Conservation (phyloP, 768 basidiomycete species). For the Galerina marginata region DNA sequence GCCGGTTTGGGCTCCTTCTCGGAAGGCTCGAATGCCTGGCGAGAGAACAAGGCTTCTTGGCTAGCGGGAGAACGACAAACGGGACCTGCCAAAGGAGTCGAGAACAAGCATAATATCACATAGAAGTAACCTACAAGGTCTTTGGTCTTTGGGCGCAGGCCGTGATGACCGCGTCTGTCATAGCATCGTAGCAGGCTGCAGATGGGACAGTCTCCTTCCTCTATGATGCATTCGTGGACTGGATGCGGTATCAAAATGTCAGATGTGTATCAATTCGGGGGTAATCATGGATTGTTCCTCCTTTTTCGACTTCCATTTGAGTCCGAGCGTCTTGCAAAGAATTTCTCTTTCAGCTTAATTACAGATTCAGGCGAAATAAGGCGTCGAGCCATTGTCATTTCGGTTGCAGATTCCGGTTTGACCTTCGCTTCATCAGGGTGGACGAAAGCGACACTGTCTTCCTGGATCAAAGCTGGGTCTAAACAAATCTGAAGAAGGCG, state of each 20-base stretch:
- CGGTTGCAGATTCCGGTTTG: slow-evolving; percentile 39
- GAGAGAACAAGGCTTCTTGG: slow-evolving; percentile 53
- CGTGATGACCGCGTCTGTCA: slow-evolving; percentile 60
- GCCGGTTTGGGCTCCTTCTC: slow-evolving; percentile 44
- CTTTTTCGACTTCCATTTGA: slow-evolving; percentile 59
- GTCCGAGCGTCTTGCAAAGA: slow-evolving; percentile 45
- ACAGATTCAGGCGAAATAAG: slow-evolving; percentile 56
- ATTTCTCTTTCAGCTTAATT: slow-evolving; percentile 48
- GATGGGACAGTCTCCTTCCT: slow-evolving; percentile 70
- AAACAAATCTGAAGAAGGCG: slow-evolving; percentile 72
- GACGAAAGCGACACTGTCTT: slow-evolving; percentile 53
- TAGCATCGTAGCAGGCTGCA: slow-evolving; percentile 65
- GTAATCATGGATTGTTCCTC: slow-evolving; percentile 35
- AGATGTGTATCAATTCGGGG: background rate
- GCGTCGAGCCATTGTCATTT: slow-evolving; percentile 50
- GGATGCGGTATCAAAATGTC: background rate
- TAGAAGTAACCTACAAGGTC: slow-evolving; percentile 49
- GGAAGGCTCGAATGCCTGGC: slow-evolving; percentile 65
- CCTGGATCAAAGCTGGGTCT: slow-evolving; percentile 70
- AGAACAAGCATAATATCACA: background rate
- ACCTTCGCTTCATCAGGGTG: slow-evolving; percentile 42
- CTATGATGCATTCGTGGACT: slow-evolving; percentile 54
- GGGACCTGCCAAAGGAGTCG: slow-evolving; percentile 47
- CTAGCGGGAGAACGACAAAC: slow-evolving; percentile 60
- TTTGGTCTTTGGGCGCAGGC: slow-evolving; percentile 61